Evolutionary conservation across 2,329 filamentous ascomycete genomes (phyloP).

Genomic region (Penicillium sp.): DNA sequence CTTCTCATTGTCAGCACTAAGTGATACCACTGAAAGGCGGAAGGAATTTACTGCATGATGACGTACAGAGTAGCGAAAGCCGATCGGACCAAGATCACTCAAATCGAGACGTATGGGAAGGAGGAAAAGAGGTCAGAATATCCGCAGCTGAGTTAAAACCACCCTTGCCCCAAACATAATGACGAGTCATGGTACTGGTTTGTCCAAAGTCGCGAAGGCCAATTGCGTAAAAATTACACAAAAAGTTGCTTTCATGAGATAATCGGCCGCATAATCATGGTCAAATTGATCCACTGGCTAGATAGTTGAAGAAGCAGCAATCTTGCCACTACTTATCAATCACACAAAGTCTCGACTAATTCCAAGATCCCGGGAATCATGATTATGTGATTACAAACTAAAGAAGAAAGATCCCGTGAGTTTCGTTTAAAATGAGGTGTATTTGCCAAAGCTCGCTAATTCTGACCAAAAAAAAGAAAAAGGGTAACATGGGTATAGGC

Average conservation of each 20-base stretch:
- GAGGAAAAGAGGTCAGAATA: neutral
- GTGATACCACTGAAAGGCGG: neutral
- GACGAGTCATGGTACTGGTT: neutral
- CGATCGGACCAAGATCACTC: neutral
- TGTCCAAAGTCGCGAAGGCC: neutral
- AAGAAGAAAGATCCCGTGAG: neutral
- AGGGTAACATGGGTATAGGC: neutral
- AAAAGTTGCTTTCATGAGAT: neutral
- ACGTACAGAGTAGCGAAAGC: neutral
- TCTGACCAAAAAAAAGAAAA: neutral
- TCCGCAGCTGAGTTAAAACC: neutral
- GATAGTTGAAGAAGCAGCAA: neutral
- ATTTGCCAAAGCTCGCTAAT: neutral
- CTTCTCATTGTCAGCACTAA: neutral
- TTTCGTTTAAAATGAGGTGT: neutral
- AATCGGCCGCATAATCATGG: neutral
- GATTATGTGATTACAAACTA: neutral
- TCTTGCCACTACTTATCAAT: neutral
- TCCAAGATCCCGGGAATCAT: neutral
- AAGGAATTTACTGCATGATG: neutral
- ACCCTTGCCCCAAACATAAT: neutral
- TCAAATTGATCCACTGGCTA: neutral
- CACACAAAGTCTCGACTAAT: neutral
- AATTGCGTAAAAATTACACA: neutral
- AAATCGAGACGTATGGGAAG: neutral